Base-by-base conservation (phyloP, 139 green algal genomes). In the Spirogloea muscicola region DNA sequence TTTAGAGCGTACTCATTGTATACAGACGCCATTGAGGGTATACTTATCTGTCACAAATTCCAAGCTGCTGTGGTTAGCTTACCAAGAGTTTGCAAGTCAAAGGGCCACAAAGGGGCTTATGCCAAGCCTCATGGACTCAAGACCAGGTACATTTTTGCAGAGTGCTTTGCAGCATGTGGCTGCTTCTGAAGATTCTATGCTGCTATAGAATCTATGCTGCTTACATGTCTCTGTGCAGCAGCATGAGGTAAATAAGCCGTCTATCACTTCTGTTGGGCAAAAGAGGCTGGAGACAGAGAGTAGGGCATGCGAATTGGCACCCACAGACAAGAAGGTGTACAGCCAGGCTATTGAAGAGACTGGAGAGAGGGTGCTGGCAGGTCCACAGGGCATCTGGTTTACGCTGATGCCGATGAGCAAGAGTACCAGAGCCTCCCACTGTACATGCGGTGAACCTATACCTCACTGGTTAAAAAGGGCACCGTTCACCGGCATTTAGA, bases 1-100 rank as follows among this genome's bases (percentile, higher is more conserved):
- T 97, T 97, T 37, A 97, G 82, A 25, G 91, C 90, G 73, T 92
- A 89, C 74, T 97, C 92, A 76, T 97, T 97, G 75, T 94, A 97
- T 25, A 98, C 93, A 21, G 79, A 90, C 1, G 93, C 93, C 16
- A 91, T 79, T 3, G 88, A 92, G 29, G 93, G 93, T 29, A 98
- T 87, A 0, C 90, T 96, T 6, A 97, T 87, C 67, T 80, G 74
- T 55, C 34, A 67, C 9, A 31, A 41, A 42, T n/a, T n/a, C n/a
- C n/a, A n/a, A n/a, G n/a, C n/a, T n/a, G n/a, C n/a, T n/a, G n/a
- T n/a, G n/a, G n/a, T n/a, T n/a, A n/a, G n/a, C n/a, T 10, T 37
- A 60, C 27, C 49, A 74, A 0, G 46, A 6, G 25, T 5, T 3
- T 36, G 21, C 4, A n/a, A 38, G 13, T 66, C 27, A 66, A 33